Conservation (phyloP, 805 yeast genomes). For the Metschnikowia hibisci region DNA sequence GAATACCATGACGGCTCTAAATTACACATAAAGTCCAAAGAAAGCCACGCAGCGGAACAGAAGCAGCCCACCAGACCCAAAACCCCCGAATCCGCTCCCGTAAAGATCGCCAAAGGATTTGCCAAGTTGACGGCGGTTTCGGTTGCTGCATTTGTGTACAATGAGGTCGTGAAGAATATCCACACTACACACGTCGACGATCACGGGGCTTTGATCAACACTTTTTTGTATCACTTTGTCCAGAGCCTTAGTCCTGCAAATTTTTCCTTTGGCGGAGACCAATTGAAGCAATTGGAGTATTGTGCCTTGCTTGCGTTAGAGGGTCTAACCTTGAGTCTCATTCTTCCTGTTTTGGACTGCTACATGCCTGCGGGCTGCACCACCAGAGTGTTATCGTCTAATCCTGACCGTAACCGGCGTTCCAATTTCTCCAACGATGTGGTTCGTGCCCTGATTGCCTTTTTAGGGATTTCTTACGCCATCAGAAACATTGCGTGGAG, state of each 20-base stretch:
- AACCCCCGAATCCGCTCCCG: constrained; percentile 1
- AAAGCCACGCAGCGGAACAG: constrained; percentile 6
- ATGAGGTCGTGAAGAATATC: constrained; percentile 49
- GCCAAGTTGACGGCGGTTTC: constrained; percentile 29
- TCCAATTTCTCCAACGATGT: constrained; percentile 34
- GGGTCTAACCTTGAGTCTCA: constrained; percentile 56
- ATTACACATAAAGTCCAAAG: constrained; percentile 17
- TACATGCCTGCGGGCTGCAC: constrained; percentile 28
- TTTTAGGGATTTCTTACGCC: constrained; percentile 69
- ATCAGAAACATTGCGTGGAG: constrained; percentile 68
- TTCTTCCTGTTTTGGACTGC: constrained; percentile 44
- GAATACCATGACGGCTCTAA: constrained; percentile 19
- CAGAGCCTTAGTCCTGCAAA: constrained; percentile 21
- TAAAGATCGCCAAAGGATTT: background rate
- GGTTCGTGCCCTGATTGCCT: constrained; percentile 49
- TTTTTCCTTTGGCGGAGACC: constrained; percentile 1
- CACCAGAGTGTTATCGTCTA: constrained; percentile 34
- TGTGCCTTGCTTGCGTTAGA: constrained; percentile 33
- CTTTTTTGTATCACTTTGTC: constrained; percentile 26
- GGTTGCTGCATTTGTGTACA: constrained; percentile 49
- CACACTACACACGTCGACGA: constrained; percentile 47
- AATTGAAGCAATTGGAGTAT: constrained; percentile 2
- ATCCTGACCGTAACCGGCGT: constrained; percentile 33
- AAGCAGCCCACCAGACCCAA: background rate
- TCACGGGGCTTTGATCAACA: constrained; percentile 41